Evolutionary conservation across 805 yeast genomes (phyloP).

Genomic region (Yarrowia deformans): DNA sequence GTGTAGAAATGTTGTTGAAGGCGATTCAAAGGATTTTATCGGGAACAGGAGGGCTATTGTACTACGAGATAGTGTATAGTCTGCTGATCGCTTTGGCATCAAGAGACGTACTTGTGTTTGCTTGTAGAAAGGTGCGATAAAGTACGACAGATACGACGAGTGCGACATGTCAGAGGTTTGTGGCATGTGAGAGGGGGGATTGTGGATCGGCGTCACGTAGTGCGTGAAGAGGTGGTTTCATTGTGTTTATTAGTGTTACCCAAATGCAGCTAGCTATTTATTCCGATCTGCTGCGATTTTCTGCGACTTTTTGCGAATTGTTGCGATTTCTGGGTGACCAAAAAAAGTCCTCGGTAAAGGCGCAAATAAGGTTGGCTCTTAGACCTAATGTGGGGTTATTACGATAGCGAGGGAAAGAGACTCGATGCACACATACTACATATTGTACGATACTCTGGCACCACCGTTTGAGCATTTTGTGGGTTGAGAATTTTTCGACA

Average conservation of each 20-base stretch:
- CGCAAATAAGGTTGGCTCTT: not conserved
- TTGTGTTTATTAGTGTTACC: too few relatives aligned
- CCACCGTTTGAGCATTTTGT: too few relatives aligned
- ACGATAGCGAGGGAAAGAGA: not conserved
- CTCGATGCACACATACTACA: not conserved
- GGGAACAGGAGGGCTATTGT: too few relatives aligned
- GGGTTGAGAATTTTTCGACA: not conserved
- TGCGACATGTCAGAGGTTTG: not conserved
- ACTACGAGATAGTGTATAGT: too few relatives aligned
- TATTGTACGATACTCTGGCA: too few relatives aligned
- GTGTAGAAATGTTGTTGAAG: too few relatives aligned
- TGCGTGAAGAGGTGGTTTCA: too few relatives aligned
- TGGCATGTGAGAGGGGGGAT: not conserved
- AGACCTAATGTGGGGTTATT: conserved; percentile 11
- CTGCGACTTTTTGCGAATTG: not conserved
- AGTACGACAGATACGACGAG: conserved; percentile 2
- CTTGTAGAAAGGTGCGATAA: not conserved
- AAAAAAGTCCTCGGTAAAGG: too few relatives aligned
- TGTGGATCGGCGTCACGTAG: too few relatives aligned
- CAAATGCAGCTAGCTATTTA: not conserved
- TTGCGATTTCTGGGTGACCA: not conserved
- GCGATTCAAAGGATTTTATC: too few relatives aligned
- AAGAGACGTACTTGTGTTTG: too few relatives aligned
- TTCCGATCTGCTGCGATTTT: not conserved
- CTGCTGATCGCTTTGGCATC: too few relatives aligned